Conservation (phyloP, 2,329 filamentous ascomycete genomes). For the Zarea fungicola region DNA sequence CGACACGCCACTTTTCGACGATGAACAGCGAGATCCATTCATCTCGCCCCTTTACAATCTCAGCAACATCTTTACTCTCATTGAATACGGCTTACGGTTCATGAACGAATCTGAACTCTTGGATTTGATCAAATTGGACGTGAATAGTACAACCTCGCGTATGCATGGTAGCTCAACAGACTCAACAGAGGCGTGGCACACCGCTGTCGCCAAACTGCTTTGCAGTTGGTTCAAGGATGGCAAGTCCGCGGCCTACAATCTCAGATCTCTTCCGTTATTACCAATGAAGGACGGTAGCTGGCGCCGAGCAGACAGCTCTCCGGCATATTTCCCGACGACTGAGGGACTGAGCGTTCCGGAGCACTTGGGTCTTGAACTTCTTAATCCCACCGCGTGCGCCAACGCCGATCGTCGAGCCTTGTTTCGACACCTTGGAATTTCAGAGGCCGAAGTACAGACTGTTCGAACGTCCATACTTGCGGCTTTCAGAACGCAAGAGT, state of each 20-base stretch:
- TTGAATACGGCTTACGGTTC: not conserved
- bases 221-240: not conserved
- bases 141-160: not conserved
- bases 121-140: not conserved
- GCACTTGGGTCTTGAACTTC: not conserved
- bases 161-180: not conserved
- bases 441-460: not conserved
- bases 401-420: slow-evolving; percentile 10
- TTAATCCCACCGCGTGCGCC: slow-evolving; percentile 4
- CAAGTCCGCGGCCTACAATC: not conserved
- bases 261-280: not conserved
- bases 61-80: too few relatives aligned
- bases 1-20: too few relatives aligned
- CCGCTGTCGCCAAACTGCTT: not conserved
- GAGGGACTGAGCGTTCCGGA: not conserved
- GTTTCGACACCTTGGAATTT: slow-evolving; percentile 9
- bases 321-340: not conserved
- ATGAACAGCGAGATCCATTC: too few relatives aligned
- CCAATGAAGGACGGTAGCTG: not conserved
- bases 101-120: not conserved
- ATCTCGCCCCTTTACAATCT: too few relatives aligned
- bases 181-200: slow-evolving; percentile 1
- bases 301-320: not conserved
- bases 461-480: slow-evolving; percentile 2
- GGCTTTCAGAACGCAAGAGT: too few relatives aligned